A percentile compares a stretch with the other conserved stretches of the same genome.
Evolutionary conservation across 2,329 filamentous ascomycete species (phyloP).

Genomic region (Fusarium algeriense): DNA sequence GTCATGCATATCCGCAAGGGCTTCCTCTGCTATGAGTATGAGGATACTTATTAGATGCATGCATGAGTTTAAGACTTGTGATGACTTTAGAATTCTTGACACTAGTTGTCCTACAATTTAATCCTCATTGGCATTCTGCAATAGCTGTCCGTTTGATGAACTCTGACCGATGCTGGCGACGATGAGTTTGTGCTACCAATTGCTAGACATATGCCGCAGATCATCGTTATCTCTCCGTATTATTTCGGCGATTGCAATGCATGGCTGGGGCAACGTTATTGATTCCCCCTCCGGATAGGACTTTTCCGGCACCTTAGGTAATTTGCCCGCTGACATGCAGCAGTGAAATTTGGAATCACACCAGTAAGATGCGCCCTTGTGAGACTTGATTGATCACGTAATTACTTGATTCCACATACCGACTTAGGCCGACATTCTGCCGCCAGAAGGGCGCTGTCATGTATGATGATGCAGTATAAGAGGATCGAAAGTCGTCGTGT

Average conservation of each 20-base stretch:
- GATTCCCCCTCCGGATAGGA: neutral
- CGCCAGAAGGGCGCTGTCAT: constrained; percentile 10
- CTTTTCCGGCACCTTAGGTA: neutral
- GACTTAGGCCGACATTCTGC: constrained; percentile 5
- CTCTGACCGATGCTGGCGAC: neutral
- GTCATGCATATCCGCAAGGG: constrained; percentile 32
- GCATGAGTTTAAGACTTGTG: neutral
- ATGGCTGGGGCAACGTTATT: neutral
- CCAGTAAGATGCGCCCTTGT: neutral
- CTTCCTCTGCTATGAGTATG: constrained; percentile 20
- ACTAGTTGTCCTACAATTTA: neutral
- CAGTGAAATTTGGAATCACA: neutral
- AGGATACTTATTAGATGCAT: constrained; percentile 4
- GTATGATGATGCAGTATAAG: neutral
- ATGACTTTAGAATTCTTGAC: neutral
- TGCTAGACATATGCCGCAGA: no score
- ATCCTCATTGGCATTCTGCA: neutral
- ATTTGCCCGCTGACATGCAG: neutral
- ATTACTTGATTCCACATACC: constrained; percentile 1
- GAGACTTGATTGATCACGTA: neutral
- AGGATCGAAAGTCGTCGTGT: neutral
- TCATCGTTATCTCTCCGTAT: neutral
- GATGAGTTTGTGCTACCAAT: neutral
- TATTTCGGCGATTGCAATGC: neutral
- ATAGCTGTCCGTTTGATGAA: neutral